These are phyloP conservation scores for Astragalus membranaceus DNA, from an alignment of 306 rosid species.

Conservation along the genomic window DNA sequence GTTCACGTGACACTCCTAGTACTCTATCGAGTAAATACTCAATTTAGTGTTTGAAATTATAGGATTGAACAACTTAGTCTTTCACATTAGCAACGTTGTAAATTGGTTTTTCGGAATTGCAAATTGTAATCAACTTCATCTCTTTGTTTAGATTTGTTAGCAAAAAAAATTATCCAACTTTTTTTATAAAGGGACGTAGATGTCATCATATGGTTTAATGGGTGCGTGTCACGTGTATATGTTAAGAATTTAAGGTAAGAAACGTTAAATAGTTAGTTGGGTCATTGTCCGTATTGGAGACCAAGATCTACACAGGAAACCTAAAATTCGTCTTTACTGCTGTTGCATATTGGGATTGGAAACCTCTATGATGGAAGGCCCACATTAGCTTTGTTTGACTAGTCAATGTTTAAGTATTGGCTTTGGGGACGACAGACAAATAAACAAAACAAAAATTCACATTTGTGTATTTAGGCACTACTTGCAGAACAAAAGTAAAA, in stretches of 20 bases:
- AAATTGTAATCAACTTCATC: too few relatives aligned
- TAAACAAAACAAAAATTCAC: neutral
- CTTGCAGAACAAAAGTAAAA: neutral
- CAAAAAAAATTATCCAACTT: too few relatives aligned
- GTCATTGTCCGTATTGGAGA: slow-evolving; percentile 20
- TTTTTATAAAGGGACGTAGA: neutral
- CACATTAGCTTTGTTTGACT: slow-evolving; percentile 28
- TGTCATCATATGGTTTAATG: neutral
- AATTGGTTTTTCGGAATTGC: too few relatives aligned
- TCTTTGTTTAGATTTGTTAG: too few relatives aligned
- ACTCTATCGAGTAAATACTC: too few relatives aligned
- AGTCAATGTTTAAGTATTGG: slow-evolving; percentile 19
- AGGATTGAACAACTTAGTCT: too few relatives aligned
- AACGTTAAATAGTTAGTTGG: neutral
- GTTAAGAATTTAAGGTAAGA: neutral
- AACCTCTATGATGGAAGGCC: slow-evolving; percentile 5
- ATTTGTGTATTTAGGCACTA: neutral
- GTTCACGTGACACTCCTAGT: too few relatives aligned
- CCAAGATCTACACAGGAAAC: slow-evolving; percentile 17
- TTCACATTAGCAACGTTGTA: too few relatives aligned
- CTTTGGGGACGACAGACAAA: neutral
- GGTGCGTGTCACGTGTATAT: neutral
- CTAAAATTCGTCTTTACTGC: slow-evolving; percentile 7
- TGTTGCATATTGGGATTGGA: slow-evolving; percentile 23
- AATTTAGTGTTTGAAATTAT: too few relatives aligned